Base-by-base conservation (phyloP, 176 grass and related monocot species). In the Metroxylon sagu region DNA sequence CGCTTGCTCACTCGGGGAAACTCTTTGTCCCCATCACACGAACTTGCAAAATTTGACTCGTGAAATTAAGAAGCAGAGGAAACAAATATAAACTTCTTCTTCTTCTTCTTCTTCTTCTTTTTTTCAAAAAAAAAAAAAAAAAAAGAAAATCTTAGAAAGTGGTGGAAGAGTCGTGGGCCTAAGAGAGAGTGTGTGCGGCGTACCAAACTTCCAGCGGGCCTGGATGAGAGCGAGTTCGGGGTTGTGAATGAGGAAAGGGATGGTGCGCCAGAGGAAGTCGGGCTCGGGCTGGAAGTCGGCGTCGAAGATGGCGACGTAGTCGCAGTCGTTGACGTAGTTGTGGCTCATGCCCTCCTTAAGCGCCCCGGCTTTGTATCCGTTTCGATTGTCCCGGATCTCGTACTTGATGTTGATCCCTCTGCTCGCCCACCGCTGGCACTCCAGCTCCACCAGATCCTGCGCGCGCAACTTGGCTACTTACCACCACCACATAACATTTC, bases 351-450 rank as follows among this genome's bases (percentile, higher is more conserved):
- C 92, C 10, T 79, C 80, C 52, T 70, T 75, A 3, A 97, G 87
- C 31, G 92, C 92, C 1, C 87, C 92, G 5, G 92, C 92, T 75
- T 97, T 97, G 84, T 91, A 92, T 1, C 87, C 87, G 29, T 56
- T 80, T 0, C 93, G 78, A 73, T 92, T 82, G 23, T 98, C 87
- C 3, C 93, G 69, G 68, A 88, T 83, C 80, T 98, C 87, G 76
- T 98, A 98, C 75, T 89, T 92, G 19, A 98, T 88, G 77, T 88
- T 83, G 25, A 92, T 71, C 29, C 93, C 93, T 63, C 92, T 91
- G 54, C 79, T 84, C 19, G 68, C 85, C 93, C 93, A 98, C 5
- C 82, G 70, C 79, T 92, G 76, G 70, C 93, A 98, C 79, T 98
- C 93, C 65, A 74, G 14, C 48, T 79, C 73, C 18, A 98, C 93